phyloP scores from a whole-genome alignment of 345 rosid species.

The Melaleuca quinquenervia region DNA sequence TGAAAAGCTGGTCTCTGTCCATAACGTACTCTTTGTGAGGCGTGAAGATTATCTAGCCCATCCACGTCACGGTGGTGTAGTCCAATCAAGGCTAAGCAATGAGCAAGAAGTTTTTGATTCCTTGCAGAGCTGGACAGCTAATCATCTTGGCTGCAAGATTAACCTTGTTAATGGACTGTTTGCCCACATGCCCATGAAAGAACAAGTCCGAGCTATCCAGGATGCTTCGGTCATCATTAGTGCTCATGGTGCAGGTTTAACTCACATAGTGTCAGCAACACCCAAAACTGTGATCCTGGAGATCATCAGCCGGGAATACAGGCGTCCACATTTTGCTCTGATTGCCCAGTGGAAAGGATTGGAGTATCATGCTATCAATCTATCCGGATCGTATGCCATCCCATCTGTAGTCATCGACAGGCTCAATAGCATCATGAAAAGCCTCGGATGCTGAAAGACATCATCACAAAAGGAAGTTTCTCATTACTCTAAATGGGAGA shows the following conservation, averaged over 20 bases:
- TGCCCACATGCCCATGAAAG: constrained; percentile 90
- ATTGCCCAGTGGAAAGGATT: constrained; percentile 93
- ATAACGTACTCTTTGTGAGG: constrained; percentile 73
- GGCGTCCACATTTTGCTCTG: constrained; percentile 73
- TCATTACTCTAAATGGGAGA: neutral
- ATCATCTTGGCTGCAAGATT: constrained; percentile 40
- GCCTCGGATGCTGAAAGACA: constrained; percentile 42
- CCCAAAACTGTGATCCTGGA: constrained; percentile 81
- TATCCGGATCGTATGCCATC: constrained; percentile 43
- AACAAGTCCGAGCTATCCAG: constrained; percentile 75
- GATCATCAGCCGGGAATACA: constrained; percentile 47
- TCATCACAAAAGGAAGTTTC: neutral
- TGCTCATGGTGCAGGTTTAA: constrained; percentile 97
- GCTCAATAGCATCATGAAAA: constrained; percentile 38
- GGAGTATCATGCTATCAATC: constrained; percentile 74
- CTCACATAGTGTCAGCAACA: constrained; percentile 78
- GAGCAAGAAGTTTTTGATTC: constrained; percentile 74
- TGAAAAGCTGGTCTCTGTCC: constrained; percentile 31
- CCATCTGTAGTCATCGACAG: constrained; percentile 42
- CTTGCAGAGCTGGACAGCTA: constrained; percentile 51
- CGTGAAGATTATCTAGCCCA: constrained; percentile 95
- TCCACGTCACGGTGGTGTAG: constrained; percentile 77
- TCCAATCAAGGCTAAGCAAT: constrained; percentile 76
- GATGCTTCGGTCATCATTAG: constrained; percentile 90
- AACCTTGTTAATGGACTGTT: constrained; percentile 77